Evolutionary conservation across 2,329 filamentous ascomycete species (phyloP), one percentile per base, ranked within the genome.

Genomic region (Fusarium keratoplasticum): DNA sequence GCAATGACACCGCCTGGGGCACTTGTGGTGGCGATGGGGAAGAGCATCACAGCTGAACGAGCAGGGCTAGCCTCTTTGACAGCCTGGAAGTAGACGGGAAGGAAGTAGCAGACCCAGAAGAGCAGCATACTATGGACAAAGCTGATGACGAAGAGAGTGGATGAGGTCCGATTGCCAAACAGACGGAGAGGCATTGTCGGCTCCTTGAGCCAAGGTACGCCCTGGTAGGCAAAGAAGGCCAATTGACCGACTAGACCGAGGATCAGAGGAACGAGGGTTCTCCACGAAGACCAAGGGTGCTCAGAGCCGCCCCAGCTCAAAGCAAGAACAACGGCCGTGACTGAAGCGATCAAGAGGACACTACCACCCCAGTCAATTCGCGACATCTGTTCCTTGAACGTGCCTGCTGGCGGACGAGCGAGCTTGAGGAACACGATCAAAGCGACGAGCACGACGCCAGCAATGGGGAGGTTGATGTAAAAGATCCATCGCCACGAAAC

Each of bases 281-380:
- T 80, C 0, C 83, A 81, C 16, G 84, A 83, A 18, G 77, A 77
- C 88, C 88, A 90, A 0, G 82, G 72, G 74, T 89, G 87, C 1
- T 82, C 82, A 9, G 83, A 83, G 4, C 88, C 87, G 4, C 84
- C 88, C 88, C 88, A 90, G 0, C 86, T 85, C 11, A 89, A 82
- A 5, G 83, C 87, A 4, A 90, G 80, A 36, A 89, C 84, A 18
- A 90, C 70, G 7, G 84, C 76, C 0, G 82, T 77, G 11, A 82
- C 78, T 0, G 81, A 80, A 0, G 72, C 79, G 4, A 84, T 82
- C 38, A 87, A 79, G 2, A 87, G 62, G 18, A 71, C 57, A 36
- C 83, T 86, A 1, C 86, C 86, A 0, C 80, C 55, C 55, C 77
- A 84, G 70, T 89, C 87, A 54, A 86, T 76, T 1, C 69, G 71